phyloP scores from a whole-genome alignment of 805 yeast genomes.

The Candida montana region DNA sequence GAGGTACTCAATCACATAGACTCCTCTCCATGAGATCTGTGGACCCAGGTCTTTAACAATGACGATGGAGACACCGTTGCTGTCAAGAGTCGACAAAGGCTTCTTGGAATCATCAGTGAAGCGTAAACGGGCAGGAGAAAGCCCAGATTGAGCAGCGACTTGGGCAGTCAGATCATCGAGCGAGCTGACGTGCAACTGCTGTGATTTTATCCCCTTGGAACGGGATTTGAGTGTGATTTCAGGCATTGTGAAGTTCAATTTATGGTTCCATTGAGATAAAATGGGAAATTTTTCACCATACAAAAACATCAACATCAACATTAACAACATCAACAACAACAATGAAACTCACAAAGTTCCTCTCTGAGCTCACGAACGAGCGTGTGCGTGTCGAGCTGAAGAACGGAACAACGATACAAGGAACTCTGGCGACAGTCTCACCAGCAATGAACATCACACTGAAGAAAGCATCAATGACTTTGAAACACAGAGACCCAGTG shows the following conservation, averaged over 20 bases:
- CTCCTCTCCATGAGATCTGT: slow-evolving; percentile 88
- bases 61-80: too few species aligned
- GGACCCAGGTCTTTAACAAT: slow-evolving; percentile 87
- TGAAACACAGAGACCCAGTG: slow-evolving; percentile 60
- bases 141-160: slow-evolving; percentile 40
- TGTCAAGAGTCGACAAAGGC: too few species aligned
- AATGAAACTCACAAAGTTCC: slow-evolving; percentile 67
- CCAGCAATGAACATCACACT: slow-evolving; percentile 88
- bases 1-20: slow-evolving; percentile 79
- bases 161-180: slow-evolving; percentile 39
- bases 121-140: slow-evolving; percentile 50
- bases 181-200: slow-evolving; percentile 17
- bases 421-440: slow-evolving; percentile 77
- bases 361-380: slow-evolving; percentile 81
- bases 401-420: slow-evolving; percentile 83
- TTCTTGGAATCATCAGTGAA: slow-evolving; percentile 32
- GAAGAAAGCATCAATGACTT: slow-evolving; percentile 74
- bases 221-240: slow-evolving; percentile 50
- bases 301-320: too few species aligned
- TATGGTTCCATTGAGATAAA: background rate
- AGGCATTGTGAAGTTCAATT: slow-evolving; percentile 5
- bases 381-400: slow-evolving; percentile 87
- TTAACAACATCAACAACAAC: too few species aligned
- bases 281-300: too few species aligned
- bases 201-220: slow-evolving; percentile 49